Evolutionary conservation across 2,329 filamentous ascomycete genomes (phyloP).

Genomic region (Diaporthe caulivora): DNA sequence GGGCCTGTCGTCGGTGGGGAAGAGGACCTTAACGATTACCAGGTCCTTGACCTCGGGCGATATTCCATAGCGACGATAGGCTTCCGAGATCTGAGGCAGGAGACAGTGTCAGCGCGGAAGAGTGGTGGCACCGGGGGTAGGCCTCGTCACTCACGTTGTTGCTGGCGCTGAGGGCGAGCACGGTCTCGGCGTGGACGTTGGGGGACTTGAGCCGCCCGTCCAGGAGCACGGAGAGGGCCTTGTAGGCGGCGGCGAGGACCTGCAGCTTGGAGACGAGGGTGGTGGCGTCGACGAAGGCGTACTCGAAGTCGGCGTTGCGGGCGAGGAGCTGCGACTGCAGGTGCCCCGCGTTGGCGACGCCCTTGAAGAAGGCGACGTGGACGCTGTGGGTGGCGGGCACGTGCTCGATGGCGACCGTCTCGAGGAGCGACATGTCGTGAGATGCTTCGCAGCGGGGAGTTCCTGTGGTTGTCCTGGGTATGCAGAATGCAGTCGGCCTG

Average conservation of each 20-base stretch:
- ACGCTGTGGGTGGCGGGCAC: slow-evolving; percentile 76
- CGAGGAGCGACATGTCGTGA: slow-evolving; percentile 63
- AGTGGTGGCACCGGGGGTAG: slow-evolving; percentile 29
- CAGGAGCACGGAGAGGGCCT: slow-evolving; percentile 76
- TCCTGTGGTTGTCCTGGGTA: background rate
- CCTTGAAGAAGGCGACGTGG: slow-evolving; percentile 80
- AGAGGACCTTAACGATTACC: slow-evolving; percentile 84
- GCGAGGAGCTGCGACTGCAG: slow-evolving; percentile 87
- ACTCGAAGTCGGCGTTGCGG: slow-evolving; percentile 88
- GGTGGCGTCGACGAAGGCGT: slow-evolving; percentile 90
- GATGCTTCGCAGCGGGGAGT: background rate
- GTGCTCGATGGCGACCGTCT: slow-evolving; percentile 81
- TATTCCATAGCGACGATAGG: slow-evolving; percentile 90
- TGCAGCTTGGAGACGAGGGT: slow-evolving; percentile 81
- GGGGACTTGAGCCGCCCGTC: slow-evolving; percentile 77
- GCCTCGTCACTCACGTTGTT: slow-evolving; percentile 74
- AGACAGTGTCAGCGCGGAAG: background rate
- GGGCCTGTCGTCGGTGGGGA: slow-evolving; percentile 57
- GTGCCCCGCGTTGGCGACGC: slow-evolving; percentile 82
- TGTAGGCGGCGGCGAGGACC: slow-evolving; percentile 80
- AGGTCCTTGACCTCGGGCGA: slow-evolving; percentile 76
- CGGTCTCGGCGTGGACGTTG: slow-evolving; percentile 91
- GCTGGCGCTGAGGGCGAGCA: slow-evolving; percentile 82
- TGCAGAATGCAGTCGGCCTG: too few relatives aligned
- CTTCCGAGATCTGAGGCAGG: slow-evolving; percentile 81